phyloP scores from a whole-genome alignment of 345 rosid species.

The Turnera subulata region DNA sequence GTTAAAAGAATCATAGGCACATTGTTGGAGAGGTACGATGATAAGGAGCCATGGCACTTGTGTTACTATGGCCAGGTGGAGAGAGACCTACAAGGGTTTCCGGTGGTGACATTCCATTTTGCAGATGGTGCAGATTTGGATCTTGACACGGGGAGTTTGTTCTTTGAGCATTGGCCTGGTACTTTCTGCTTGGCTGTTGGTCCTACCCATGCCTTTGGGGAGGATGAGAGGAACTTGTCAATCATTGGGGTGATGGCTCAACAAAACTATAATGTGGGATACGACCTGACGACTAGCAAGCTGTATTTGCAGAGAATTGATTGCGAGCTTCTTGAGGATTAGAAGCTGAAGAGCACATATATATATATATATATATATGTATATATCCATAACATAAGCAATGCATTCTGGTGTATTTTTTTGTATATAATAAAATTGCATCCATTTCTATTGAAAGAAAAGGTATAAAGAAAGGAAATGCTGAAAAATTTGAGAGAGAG shows the following conservation, averaged over 20 bases:
- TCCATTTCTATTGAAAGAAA: no score
- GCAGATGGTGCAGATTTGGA: constrained; percentile 15
- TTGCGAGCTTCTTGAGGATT: constrained; percentile 11
- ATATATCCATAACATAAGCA: no score
- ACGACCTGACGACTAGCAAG: not conserved
- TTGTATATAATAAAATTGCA: no score
- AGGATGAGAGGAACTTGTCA: not conserved
- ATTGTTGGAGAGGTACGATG: constrained; percentile 3
- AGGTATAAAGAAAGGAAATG: no score
- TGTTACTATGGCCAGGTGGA: constrained; percentile 37
- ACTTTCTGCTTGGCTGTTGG: constrained; percentile 4
- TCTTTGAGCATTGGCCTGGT: not conserved
- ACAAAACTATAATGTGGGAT: constrained; percentile 8
- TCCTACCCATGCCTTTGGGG: not conserved
- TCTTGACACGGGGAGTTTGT: constrained; percentile 7
- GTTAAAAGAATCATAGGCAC: constrained; percentile 17
- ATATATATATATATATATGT: no score
- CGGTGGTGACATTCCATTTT: constrained; percentile 12
- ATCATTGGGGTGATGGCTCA: constrained; percentile 14
- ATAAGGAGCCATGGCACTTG: not conserved
- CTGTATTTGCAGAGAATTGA: constrained; percentile 14
- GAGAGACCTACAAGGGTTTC: constrained; percentile 14
- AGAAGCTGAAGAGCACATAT: not conserved
- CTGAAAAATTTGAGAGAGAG: no score
- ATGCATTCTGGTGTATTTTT: no score